Evolutionary conservation across 1,139 yeast species (phyloP), one percentile per base, ranked within the genome.

Genomic region (Suhomyces terraborum): DNA sequence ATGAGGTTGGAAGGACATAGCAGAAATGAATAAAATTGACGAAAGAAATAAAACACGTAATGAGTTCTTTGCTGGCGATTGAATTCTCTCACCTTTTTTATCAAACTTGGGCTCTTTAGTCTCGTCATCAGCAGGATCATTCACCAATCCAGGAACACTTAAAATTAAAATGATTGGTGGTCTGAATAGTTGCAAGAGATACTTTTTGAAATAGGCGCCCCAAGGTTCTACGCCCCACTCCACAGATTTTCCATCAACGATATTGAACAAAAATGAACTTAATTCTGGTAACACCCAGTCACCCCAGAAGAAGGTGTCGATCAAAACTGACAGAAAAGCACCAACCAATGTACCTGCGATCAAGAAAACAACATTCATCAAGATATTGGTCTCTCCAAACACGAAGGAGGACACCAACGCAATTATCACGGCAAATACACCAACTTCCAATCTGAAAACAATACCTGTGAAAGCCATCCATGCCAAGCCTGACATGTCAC

Each of bases 221-320:
- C 75, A 77, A 4, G 97, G 95, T 56, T 86, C 91, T 1, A 74
- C 75, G 0, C 98, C 98, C 97, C 98, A 93, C 12, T 80, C 71
- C 1, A 76, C 62, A 1, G 95, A 72, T 34, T 85, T 79, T 1
- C 95, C 95, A 5, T 78, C 62, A 13, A 89, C 49, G 3, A 88
- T 85, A 57, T 91, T 91, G 66, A 79, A 91, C 12, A 77, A 41
- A 55, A 91, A 83, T 0, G 94, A 79, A 32, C 74, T 74, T 2
- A 88, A 46, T 60, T 91, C 98, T 1, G 98, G 98, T 30, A 88
- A 56, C 12, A 66, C 45, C 34, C 54, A 45, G 40, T 61, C 33
- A 42, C 71, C 71, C 97, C 97, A 91, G 62, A 88, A 87, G 56
- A 75, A 79, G 1, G 94, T 79, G 61, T 93, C 98, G 2, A 88